These are phyloP conservation scores for Aspergillus melleus DNA, from an alignment of 2,329 filamentous ascomycete genomes.

Conservation along the genomic window DNA sequence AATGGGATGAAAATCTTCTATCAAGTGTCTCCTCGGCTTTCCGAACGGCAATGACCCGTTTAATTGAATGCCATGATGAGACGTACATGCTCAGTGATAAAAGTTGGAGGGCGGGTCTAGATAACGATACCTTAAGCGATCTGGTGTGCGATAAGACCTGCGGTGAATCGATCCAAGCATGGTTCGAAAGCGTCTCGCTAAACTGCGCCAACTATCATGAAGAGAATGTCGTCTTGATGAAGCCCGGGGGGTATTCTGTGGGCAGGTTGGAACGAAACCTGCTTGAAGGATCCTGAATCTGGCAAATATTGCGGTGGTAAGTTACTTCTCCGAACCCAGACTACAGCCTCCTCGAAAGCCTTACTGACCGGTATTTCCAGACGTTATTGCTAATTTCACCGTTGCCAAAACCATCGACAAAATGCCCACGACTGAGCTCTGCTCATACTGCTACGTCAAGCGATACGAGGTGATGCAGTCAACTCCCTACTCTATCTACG, in stretches of 20 bases:
- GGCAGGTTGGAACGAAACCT: conserved; percentile 5
- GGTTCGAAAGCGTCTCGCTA: conserved; percentile 8
- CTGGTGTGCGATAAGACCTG: conserved; percentile 14
- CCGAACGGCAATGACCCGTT: not conserved
- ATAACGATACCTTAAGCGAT: conserved; percentile 7
- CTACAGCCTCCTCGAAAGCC: not conserved
- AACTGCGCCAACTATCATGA: conserved; percentile 8
- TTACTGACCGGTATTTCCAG: not conserved
- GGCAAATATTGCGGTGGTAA: conserved; percentile 5
- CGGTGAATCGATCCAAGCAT: conserved; percentile 3
- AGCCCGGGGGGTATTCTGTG: not conserved
- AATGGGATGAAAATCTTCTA: not conserved
- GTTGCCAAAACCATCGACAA: conserved; percentile 7
- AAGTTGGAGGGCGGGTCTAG: not conserved
- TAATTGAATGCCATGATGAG: not conserved
- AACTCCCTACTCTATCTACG: conserved; percentile 22
- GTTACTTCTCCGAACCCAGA: not conserved
- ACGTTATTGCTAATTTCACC: conserved; percentile 17
- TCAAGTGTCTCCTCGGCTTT: not conserved
- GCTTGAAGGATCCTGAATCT: not conserved
- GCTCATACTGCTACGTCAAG: conserved; percentile 20
- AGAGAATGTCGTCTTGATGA: not conserved
- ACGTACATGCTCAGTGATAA: not conserved
- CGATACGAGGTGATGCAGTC: conserved; percentile 25
- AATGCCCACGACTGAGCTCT: conserved; percentile 25